These are phyloP conservation scores for Stylosanthes scabra DNA, from an alignment of 331 rosid species.

Conservation along the genomic window DNA sequence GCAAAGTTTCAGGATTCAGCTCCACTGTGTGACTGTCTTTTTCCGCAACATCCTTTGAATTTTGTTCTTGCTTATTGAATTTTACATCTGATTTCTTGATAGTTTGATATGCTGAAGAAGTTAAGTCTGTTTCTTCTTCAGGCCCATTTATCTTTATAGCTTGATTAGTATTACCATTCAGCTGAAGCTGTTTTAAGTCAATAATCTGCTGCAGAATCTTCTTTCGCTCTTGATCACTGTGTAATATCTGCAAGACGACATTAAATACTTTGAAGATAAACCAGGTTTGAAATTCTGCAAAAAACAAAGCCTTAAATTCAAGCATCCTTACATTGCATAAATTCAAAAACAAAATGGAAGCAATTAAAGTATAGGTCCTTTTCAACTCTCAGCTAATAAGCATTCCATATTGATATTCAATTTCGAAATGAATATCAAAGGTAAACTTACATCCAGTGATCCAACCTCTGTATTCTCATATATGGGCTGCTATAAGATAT, in stretches of 20 bases:
- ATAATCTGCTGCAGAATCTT: conserved; percentile 74
- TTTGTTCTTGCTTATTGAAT: conserved; percentile 48
- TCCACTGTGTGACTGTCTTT: conserved; percentile 41
- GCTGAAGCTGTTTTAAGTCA: conserved; percentile 68
- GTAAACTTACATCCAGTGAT: conserved; percentile 4
- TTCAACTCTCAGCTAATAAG: not conserved
- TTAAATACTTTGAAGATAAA: conserved; percentile 18
- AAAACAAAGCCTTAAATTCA: too few species aligned
- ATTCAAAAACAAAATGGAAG: not conserved
- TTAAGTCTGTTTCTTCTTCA: conserved; percentile 35
- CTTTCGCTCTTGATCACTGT: conserved; percentile 50
- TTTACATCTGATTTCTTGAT: conserved; percentile 44
- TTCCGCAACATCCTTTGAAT: conserved; percentile 41
- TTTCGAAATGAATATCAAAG: not conserved
- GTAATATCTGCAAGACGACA: conserved; percentile 49
- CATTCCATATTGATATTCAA: not conserved
- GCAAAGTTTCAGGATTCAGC: conserved; percentile 53
- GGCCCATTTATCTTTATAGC: conserved; percentile 43
- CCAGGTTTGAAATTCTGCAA: not conserved
- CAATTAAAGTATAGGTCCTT: not conserved
- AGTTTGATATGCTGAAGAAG: conserved; percentile 47
- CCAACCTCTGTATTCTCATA: not conserved
- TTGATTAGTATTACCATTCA: conserved; percentile 40
- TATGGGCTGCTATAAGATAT: not conserved
- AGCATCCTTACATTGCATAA: conserved; percentile 4